These are phyloP conservation scores for Mucor circinelloides DNA, from an alignment of 371 early-diverging fungal genomes.

Conservation along the genomic window DNA sequence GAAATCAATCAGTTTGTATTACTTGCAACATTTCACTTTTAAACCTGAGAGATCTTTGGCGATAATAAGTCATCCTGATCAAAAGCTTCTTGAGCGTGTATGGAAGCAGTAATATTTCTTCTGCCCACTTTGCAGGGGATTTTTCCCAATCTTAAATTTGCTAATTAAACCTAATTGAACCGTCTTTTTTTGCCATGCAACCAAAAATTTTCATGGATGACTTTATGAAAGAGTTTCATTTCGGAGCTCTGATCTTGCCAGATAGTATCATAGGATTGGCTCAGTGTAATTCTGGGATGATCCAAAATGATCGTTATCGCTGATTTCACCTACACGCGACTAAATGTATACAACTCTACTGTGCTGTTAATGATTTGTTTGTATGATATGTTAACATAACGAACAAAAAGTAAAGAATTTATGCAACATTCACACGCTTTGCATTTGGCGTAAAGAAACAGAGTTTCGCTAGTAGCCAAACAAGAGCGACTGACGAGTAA, in stretches of 20 bases:
- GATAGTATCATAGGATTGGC: conserved; percentile 23
- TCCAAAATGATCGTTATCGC: conserved; percentile 14
- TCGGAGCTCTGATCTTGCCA: conserved; percentile 20
- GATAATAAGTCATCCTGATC: neutral
- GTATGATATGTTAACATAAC: neutral
- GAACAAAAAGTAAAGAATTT: neutral
- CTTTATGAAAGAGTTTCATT: neutral
- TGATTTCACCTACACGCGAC: conserved; percentile 11
- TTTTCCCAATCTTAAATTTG: no score
- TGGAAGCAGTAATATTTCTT: no score
- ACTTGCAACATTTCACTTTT: neutral
- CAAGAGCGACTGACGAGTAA: neutral
- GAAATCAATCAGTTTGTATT: conserved; percentile 5
- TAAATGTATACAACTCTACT: neutral
- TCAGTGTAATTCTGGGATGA: conserved; percentile 6
- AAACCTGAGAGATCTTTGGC: neutral
- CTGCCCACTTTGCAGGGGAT: no score
- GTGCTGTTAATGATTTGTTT: neutral
- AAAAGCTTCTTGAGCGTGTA: no score
- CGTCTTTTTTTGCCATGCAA: neutral
- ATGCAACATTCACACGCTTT: conserved; percentile 9
- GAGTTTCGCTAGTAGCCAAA: neutral
- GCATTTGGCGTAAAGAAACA: neutral
- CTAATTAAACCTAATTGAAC: neutral
- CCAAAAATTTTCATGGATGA: neutral